Base-by-base conservation (phyloP, 257 asterid species). In the Mentha longifolia region DNA sequence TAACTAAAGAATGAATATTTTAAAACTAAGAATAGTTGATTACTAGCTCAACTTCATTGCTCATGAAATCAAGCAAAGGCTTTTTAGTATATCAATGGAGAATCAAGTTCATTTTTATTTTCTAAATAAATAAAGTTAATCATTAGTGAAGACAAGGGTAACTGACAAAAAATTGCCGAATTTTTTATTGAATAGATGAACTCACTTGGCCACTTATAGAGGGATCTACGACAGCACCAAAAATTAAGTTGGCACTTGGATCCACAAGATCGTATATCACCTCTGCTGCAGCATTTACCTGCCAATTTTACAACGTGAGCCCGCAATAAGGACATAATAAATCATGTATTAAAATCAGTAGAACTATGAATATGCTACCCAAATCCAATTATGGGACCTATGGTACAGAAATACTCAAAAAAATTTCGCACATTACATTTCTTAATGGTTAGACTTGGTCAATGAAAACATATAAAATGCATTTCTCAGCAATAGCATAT, bases 241-340 rank as follows among this genome's bases (percentile, higher is more conserved):
- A 94, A 41, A 94, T 94, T 76, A 95, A 79, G 89, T 95, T 95
- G 78, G 99, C 98, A 80, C 85, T 89, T 73, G 99, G 98, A 83
- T 94, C 99, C 70, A 95, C 99, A 65, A 95, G 97, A 77, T 95
- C 99, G 62, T 95, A 95, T 85, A 95, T 92, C 78, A 95, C 99
- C 84, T 95, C 99, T 66, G 99, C 99, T 47, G 97, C 97, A 67
- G 96, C 94, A 78, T 92, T 95, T 67, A 95, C 98, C 98, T 92
- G 76, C 61, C 67, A 61, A 60, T 46, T 49, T 58, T 39, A 57
- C 37, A 33, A 33, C 37, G 56, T 22, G 60, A 72, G 74, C 39
- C 65, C 43, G 65, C 30, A 9, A 25, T 20, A 63, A 68, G 22
- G 20, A 25, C 54, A 56, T 45, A 15, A 55, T 31, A 58, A n/a